Evolutionary conservation across 805 yeast genomes (phyloP).

Genomic region (Zygosaccharomyces bisporus): DNA sequence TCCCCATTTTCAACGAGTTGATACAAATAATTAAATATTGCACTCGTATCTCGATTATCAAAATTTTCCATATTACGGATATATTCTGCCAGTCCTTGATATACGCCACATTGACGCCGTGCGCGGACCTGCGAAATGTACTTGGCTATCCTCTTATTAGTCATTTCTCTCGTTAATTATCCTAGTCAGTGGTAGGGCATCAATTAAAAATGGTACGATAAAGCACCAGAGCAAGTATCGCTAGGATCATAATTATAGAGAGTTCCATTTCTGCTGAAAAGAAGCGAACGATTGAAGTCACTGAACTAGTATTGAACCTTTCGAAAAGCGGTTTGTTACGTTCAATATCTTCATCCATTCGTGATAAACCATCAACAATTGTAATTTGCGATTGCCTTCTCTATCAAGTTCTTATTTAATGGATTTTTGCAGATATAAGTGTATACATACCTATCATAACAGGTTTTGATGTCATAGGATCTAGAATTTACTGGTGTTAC

Average conservation of each 20-base stretch:
- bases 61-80: background rate
- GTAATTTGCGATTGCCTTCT: constrained; percentile 2
- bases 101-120: too few species aligned
- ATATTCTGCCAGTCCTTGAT: background rate
- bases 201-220: background rate
- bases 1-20: background rate
- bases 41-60: background rate
- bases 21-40: background rate
- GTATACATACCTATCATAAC: background rate
- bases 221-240: background rate
- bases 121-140: too few species aligned
- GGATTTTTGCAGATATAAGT: background rate
- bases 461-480: background rate
- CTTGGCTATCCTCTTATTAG: too few species aligned
- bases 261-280: background rate
- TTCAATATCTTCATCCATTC: background rate
- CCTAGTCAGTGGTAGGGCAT: background rate
- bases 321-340: background rate
- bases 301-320: background rate
- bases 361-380: background rate
- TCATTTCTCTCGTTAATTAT: background rate
- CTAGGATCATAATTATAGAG: background rate
- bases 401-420: background rate
- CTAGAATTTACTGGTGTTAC: constrained; percentile 3
- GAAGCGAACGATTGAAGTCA: background rate